Conservation (phyloP, 225 moss, liverwort and hornwort genomes). For the Pseudoscleropodium purum region DNA sequence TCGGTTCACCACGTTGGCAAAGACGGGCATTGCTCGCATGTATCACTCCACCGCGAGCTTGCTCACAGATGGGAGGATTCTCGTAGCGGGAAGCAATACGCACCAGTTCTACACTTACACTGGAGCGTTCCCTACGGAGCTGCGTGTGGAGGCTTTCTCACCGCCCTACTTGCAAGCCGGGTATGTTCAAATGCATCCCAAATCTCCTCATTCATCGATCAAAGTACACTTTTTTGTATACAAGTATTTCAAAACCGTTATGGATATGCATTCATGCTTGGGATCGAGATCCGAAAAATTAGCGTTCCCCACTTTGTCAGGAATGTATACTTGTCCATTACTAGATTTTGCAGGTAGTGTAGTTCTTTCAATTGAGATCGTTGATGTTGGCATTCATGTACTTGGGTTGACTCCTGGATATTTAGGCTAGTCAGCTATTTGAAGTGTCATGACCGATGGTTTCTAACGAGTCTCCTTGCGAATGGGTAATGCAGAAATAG, state of each 20-base stretch:
- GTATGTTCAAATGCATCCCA: neutral
- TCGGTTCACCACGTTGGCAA: neutral
- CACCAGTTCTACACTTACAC: constrained; percentile 29
- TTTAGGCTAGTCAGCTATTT: neutral
- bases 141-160: constrained; percentile 37
- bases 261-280: neutral
- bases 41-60: constrained; percentile 33
- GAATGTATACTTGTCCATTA: neutral
- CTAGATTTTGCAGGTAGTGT: neutral
- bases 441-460: neutral
- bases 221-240: neutral
- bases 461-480: neutral
- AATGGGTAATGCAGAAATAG: neutral
- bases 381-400: neutral
- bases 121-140: constrained; percentile 25
- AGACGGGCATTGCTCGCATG: constrained; percentile 6
- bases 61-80: constrained; percentile 15
- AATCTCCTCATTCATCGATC: too few relatives aligned
- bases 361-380: neutral
- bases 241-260: fast-evolving
- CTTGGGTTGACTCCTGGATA: neutral
- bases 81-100: constrained; percentile 34
- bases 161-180: constrained; percentile 14
- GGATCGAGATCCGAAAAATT: neutral
- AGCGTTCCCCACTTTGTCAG: neutral